Evolutionary conservation across 2,329 filamentous ascomycete species (phyloP), one percentile per base, ranked within the genome.

Genomic region (Cladosporium sp.): DNA sequence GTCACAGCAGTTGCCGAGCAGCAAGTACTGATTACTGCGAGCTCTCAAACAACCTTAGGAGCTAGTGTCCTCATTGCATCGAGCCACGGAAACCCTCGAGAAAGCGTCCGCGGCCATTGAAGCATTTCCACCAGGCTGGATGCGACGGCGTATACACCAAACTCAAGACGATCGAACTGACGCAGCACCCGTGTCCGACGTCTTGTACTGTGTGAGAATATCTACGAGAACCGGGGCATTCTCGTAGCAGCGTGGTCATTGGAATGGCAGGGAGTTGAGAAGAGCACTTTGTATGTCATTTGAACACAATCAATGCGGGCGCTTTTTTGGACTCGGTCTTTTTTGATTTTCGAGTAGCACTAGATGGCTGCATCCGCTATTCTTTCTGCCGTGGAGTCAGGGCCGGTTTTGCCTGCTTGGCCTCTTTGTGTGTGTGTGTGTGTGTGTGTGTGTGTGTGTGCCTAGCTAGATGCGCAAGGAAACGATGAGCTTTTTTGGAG

Each of bases 1-100:
- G 50, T n/a, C 50, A 53, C 14, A 6, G 5, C 14, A 29, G 3
- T 10, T 74, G 69, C 37, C 37, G 1, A 21, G n/a, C 37, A 21
- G 16, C 3, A 44, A 4, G 18, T 6, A 18, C 35, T 18, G 16
- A 18, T 16, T 5, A 18, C 16, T 8, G 16, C 1, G 16, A 18
- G 7, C 16, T 18, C 16, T 16, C 2, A 8, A 40, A 7, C 1
- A 8, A 2, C 6, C 18, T 18, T 6, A 40, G 35, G n/a, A n/a
- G 37, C 18, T 7, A 3, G 1, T 44, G 6, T 44, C 6, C 37
- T 44, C 37, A 18, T n/a, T 1, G 7, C 18, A n/a, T 44, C 18
- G 14, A 44, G 23, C 18, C 37, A 44, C 3, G 7, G 18, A n/a
- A 8, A 3, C 8, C 18, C 23, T 26, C 18, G n/a, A 44, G 18